Evolutionary conservation across 1,139 yeast species (phyloP), one percentile per base, ranked within the genome.

Genomic region (Yamadazyma conglobata): DNA sequence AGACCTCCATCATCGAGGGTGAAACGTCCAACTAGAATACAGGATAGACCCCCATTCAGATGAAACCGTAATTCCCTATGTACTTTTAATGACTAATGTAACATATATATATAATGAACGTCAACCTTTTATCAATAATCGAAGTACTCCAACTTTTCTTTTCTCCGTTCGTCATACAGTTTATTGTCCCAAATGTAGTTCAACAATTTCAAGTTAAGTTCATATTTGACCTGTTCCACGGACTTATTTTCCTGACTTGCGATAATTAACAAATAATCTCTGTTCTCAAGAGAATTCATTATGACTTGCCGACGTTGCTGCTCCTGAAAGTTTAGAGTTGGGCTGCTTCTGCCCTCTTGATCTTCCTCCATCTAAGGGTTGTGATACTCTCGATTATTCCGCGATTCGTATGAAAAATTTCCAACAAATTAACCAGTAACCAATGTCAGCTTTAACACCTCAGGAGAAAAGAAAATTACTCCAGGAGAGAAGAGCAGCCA

Each of bases 401-500:
- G n/a, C n/a, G n/a, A n/a, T n/a, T n/a, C n/a, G n/a, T n/a, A n/a
- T n/a, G n/a, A n/a, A n/a, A n/a, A n/a, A n/a, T n/a, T n/a, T n/a
- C n/a, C n/a, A n/a, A n/a, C n/a, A n/a, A n/a, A n/a, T n/a, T n/a
- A n/a, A n/a, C 10, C 10, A 15, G 10, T 11, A 10, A 10, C 18
- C 16, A 20, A 27, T 21, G 25, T 19, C 24, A 9, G 10, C 19
- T 8, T 19, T 58, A 56, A 52, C 72, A 18, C 82, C 79, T 4
- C 81, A 77, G 25, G 89, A 82, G 46, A 79, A 76, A 57, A 73
- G 79, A 45, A 62, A 66, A 35, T 46, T 78, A 17, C 57, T 81
- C 22, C 68, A 88, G 38, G 88, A 82, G 48, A 70, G 87, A 49
- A 67, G 89, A 44, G 81, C 77, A 30, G 82, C 84, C 42, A 81